Conservation (phyloP, 805 yeast species). For the Starmerella etchellsii region DNA sequence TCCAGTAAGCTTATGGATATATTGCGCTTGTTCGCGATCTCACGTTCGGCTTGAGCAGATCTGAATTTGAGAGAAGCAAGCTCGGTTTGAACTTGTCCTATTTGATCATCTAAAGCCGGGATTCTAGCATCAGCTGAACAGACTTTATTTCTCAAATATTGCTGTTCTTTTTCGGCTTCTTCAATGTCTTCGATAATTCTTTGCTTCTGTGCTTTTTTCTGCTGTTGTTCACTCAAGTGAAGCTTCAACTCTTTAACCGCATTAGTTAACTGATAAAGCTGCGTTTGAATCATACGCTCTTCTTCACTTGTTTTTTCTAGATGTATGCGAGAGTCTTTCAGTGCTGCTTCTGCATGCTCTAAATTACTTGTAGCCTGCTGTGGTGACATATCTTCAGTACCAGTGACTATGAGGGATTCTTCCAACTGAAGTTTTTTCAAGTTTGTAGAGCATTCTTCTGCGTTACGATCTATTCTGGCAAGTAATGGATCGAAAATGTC, state of each 20-base stretch:
- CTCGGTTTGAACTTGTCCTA: not conserved
- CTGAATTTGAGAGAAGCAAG: constrained; percentile 2
- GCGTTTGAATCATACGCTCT: not conserved
- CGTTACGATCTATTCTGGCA: no score
- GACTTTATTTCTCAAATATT: not conserved
- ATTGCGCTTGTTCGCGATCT: constrained; percentile 4
- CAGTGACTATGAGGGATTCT: no score
- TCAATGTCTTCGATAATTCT: not conserved
- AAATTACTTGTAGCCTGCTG: no score
- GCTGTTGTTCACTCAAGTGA: constrained; percentile 19
- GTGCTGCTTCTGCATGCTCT: no score
- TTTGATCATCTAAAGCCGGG: constrained; percentile 1
- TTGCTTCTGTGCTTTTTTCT: not conserved
- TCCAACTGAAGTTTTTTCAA: no score
- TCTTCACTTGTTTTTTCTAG: not conserved
- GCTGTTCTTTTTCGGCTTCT: not conserved
- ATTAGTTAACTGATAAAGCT: constrained; percentile 3
- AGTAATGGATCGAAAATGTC: no score
- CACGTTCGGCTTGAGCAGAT: constrained; percentile 8
- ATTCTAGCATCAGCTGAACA: not conserved
- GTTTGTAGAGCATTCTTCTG: no score
- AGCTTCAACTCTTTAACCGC: constrained; percentile 13
- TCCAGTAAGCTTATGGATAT: not conserved
- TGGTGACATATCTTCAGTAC: no score
- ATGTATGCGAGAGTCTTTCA: no score